Evolutionary conservation across 768 basidiomycete species (phyloP), one percentile per base, ranked within the genome.

Genomic region (Lyophyllum semitale): DNA sequence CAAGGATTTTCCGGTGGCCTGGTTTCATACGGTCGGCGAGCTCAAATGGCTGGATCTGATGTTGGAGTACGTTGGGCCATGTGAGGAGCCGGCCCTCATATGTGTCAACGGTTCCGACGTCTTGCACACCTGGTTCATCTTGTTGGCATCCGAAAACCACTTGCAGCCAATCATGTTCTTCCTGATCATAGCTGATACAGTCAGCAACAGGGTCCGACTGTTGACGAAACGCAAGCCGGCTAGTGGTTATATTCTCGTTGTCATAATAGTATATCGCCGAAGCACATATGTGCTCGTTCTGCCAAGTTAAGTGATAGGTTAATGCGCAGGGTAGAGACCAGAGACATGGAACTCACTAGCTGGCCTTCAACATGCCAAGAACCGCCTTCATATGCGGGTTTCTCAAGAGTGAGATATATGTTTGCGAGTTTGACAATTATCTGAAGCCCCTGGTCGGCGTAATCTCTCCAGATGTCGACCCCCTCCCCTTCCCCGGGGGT

Each of bases 1-100:
- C 68, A 22, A 75, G 53, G 26, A 76, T 71, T 58, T 71, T 76
- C 33, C 68, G 66, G 41, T 71, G 65, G n/a, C 74, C 75, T 6
- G 72, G 70, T 51, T 67, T 68, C 6, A 67, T 63, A 1, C 57
- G 57, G 57, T 76, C 71, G 2, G 46, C 52, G 13, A 75, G 69
- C 23, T 58, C 43, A 57, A 73, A 76, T 17, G 69, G 65, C 33
- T 51, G 48, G 11, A 72, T 67, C 23, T 58, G 54, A 59, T 73
- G 70, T 51, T 73, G 72, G 40, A 67, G 68, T 40, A 70, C 54
- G 59, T 73, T 73, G 15, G 73, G 73, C 54, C 70, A 73, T 13
- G 64, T 63, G 43, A 73, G 59, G 45, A 63, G 59, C 6, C 72
- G 61, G 40, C 64, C 65, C 45, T 65, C 59, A 11, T 38, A 56